These are phyloP conservation scores for Ophiocordyceps camponoti-saundersi DNA, from an alignment of 2,329 filamentous ascomycete species.

Conservation along the genomic window DNA sequence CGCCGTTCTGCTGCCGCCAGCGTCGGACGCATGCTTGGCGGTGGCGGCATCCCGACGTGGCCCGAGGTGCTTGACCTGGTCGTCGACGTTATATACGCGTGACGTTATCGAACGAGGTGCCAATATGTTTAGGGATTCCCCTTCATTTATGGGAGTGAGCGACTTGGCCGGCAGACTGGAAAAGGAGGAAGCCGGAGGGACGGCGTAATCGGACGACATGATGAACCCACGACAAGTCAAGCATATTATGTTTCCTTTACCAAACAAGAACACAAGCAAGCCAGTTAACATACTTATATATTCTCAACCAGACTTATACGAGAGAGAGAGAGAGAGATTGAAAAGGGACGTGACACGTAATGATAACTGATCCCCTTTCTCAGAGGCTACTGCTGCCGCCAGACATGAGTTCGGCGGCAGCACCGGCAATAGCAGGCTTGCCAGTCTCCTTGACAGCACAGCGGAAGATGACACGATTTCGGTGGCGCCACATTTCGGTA, in stretches of 20 bases:
- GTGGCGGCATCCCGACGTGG: slow-evolving; percentile 19
- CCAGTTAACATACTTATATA: too few species aligned
- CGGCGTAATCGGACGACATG: too few species aligned
- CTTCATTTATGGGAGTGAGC: too few species aligned
- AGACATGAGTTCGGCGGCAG: slow-evolving; percentile 54
- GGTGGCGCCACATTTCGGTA: slow-evolving; percentile 91
- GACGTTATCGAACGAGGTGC: neutral
- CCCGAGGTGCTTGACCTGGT: slow-evolving; percentile 27
- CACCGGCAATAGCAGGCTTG: slow-evolving; percentile 70
- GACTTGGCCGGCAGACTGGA: neutral
- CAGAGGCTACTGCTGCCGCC: neutral
- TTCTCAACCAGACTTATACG: too few species aligned
- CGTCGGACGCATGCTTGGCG: slow-evolving; percentile 15
- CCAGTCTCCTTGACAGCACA: slow-evolving; percentile 60
- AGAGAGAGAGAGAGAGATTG: neutral
- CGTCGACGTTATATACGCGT: slow-evolving; percentile 25
- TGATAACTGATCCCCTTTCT: too few species aligned
- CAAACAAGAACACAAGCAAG: too few species aligned
- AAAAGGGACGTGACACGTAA: neutral
- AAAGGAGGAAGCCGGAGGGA: neutral
- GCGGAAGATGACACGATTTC: slow-evolving; percentile 54
- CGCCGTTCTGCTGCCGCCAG: slow-evolving; percentile 6
- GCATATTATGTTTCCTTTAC: too few species aligned
- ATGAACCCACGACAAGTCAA: too few species aligned
- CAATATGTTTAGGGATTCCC: neutral